phyloP scores from a whole-genome alignment of 2,329 filamentous ascomycete genomes.

The Sclerotiophoma versabilis region DNA sequence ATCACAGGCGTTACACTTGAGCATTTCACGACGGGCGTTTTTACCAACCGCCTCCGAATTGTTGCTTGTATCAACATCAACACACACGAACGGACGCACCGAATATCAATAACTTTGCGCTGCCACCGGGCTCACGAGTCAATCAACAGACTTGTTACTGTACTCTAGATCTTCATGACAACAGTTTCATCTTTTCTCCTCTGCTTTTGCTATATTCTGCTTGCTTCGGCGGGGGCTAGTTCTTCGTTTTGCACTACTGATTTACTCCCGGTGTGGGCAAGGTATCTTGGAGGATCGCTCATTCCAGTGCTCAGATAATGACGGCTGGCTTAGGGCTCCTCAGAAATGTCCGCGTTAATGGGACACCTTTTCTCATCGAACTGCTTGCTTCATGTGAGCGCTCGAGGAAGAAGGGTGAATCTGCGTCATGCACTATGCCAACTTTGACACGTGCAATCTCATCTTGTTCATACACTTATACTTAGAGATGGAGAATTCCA shows the following conservation, averaged over 20 bases:
- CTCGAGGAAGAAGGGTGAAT: conserved; percentile 41
- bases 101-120: neutral
- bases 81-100: conserved; percentile 18
- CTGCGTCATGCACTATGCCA: neutral
- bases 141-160: conserved; percentile 15
- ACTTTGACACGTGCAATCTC: neutral
- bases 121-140: conserved; percentile 7
- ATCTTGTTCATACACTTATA: too few relatives aligned
- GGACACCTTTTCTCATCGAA: conserved; percentile 49
- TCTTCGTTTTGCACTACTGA: conserved; percentile 19
- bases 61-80: conserved; percentile 21
- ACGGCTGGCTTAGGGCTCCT: conserved; percentile 4
- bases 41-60: conserved; percentile 9
- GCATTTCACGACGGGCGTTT: conserved; percentile 18
- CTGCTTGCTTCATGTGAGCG: conserved; percentile 34
- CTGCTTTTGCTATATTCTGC: conserved; percentile 14
- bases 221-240: neutral
- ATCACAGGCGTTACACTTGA: conserved; percentile 16
- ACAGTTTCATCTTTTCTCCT: conserved; percentile 21
- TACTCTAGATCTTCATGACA: conserved; percentile 32
- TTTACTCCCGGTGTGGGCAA: conserved; percentile 38
- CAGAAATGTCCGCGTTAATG: conserved; percentile 24
- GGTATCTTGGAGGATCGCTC: conserved; percentile 9
- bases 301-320: conserved; percentile 11
- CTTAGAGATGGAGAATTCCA: neutral